Conservation (phyloP, 2,329 filamentous ascomycete species). For the Fusarium brevicatenulatum region DNA sequence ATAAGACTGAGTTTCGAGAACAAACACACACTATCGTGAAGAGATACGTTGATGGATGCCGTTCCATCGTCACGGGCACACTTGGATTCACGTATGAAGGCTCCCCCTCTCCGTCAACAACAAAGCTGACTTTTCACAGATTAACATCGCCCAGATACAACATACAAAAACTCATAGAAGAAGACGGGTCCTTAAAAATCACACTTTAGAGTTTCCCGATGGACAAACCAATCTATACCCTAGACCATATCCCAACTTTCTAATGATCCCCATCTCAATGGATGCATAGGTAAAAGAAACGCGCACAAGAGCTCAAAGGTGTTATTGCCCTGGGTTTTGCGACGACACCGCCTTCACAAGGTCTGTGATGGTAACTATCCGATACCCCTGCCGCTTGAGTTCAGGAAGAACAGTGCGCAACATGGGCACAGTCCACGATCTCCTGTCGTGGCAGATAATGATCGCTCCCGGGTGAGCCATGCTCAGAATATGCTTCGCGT, state of each 20-base stretch:
- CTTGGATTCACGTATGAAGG: constrained; percentile 48
- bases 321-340: constrained; percentile 36
- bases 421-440: constrained; percentile 87
- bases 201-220: constrained; percentile 36
- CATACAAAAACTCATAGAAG: constrained; percentile 43
- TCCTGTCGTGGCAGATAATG: constrained; percentile 86
- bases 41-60: constrained; percentile 47
- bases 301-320: background rate
- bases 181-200: constrained; percentile 50
- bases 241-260: background rate
- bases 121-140: constrained; percentile 30
- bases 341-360: constrained; percentile 60
- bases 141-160: constrained; percentile 49
- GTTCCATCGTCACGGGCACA: constrained; percentile 46
- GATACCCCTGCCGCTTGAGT: constrained; percentile 74
- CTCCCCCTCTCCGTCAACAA: too few relatives aligned
- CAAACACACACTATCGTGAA: constrained; percentile 18
- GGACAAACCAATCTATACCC: background rate
- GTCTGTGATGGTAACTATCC: constrained; percentile 75
- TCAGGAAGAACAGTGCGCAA: constrained; percentile 76
- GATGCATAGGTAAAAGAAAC: background rate
- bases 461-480: constrained; percentile 81
- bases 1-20: constrained; percentile 10
- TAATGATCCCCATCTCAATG: background rate
- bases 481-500: constrained; percentile 82